Evolutionary conservation across 495 filamentous ascomycete genomes (phyloP).

Genomic region (Evernia prunastri): DNA sequence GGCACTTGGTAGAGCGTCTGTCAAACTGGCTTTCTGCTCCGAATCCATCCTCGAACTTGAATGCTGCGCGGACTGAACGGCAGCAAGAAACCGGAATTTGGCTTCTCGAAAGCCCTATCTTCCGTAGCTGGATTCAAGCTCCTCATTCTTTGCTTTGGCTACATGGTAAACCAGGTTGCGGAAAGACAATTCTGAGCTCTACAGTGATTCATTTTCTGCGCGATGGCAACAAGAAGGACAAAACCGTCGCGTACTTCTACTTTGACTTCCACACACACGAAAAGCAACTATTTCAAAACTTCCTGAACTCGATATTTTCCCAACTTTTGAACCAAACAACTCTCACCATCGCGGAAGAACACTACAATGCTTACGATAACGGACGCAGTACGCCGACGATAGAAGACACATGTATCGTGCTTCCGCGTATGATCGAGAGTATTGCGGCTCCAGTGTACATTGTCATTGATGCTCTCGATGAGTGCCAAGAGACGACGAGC

Average conservation of each 20-base stretch:
- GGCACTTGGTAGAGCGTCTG: no score
- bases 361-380: conserved; percentile 19
- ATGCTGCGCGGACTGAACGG: no score
- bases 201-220: conserved; percentile 4
- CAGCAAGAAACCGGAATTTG: no score
- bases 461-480: conserved; percentile 30
- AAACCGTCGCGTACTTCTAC: conserved; percentile 26
- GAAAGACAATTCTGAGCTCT: conserved; percentile 4
- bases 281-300: conserved; percentile 20
- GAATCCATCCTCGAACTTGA: no score
- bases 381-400: conserved; percentile 13
- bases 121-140: no score
- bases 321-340: conserved; percentile 25
- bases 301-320: conserved; percentile 29
- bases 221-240: no score
- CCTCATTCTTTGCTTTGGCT: not conserved
- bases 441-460: conserved; percentile 11
- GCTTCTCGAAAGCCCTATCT: no score
- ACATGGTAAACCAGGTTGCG: not conserved
- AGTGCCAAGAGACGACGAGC: conserved; percentile 28
- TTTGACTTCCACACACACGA: conserved; percentile 33
- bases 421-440: not conserved
- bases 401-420: not conserved
- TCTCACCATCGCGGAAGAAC: conserved; percentile 14
- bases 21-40: no score